phyloP scores from a whole-genome alignment of 495 filamentous ascomycete genomes.

The Chaetomidium leptoderma region DNA sequence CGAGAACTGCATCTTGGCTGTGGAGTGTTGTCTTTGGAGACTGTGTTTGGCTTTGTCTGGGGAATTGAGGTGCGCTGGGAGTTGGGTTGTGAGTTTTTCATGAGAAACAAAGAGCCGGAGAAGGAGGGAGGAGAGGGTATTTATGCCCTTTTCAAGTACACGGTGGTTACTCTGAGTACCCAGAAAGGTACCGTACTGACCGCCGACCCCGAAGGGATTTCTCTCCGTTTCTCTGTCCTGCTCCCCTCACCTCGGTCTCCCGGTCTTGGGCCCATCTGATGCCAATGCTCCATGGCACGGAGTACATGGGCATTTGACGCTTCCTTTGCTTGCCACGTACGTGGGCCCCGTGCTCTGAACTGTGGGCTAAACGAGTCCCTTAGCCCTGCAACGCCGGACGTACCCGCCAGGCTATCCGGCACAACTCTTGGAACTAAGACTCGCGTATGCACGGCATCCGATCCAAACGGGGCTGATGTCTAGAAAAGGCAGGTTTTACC shows the following conservation, averaged over 20 bases:
- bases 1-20: conserved; percentile 14
- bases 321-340: no score
- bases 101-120: no score
- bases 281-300: not conserved
- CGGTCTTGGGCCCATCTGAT: not conserved
- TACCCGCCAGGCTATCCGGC: not conserved
- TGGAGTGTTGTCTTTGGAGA: not conserved
- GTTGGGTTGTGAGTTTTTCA: not conserved
- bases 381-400: not conserved
- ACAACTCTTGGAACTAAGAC: not conserved
- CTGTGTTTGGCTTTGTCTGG: not conserved
- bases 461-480: not conserved
- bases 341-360: no score
- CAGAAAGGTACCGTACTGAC: no score
- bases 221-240: not conserved
- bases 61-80: not conserved
- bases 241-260: not conserved
- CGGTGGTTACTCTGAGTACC: not conserved
- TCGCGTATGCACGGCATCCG: not conserved
- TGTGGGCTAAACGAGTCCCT: no score
- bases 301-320: no score
- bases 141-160: no score
- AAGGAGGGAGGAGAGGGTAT: no score
- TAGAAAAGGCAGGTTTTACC: conserved; percentile 7
- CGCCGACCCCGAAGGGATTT: no score